Base-by-base conservation (phyloP, 768 basidiomycete species). In the Pulveroboletus sp. region DNA sequence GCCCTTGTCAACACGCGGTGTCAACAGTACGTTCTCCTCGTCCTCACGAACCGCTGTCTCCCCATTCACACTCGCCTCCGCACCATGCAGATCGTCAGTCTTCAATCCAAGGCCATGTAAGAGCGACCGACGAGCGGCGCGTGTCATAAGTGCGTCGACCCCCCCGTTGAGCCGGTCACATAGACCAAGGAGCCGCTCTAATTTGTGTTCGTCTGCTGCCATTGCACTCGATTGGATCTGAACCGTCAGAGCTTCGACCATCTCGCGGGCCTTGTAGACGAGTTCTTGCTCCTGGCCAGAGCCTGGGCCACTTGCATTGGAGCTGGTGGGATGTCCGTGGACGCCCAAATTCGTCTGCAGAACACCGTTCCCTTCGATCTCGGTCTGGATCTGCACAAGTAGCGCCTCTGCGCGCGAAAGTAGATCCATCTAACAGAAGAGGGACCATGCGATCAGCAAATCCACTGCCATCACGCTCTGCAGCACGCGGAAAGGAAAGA, bases 1-100 rank as follows among this genome's bases (percentile, higher is more conserved):
- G 48, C 89, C 89, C 64, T 91, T 92, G 66, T 91, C 86, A 14
- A 84, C 62, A 42, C 76, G 76, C 0, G 86, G 85, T 17, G 84
- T 86, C 37, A 76, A 71, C 13, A 74, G 78, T 18, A 55, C 51
- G 2, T 69, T 69, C 5, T 54, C 54, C 18, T 73, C 71, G 9
- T 63, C 63, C 14, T 43, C 57, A 3, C 50, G 51, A 30, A 24
- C 48, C 10, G 45, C 49, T 1, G 46, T 36, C 27, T 45, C 58
- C 8, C 27, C 38, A 15, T 27, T n/a, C 5, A 39, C 50, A 24
- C 39, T 45, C 8, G 41, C 47, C 4, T 57, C 46, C 11, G 69
- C 60, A 2, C 72, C 59, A 3, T 60, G 62, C 32, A 57, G 46
- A 10, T 56, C 58, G 21, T 73, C 68, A 27, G 74, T 55, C 35